Percentiles rank a stretch among this genome's conserved stretches.
These are phyloP conservation scores for Paradendryphiella salina DNA, from an alignment of 2,329 filamentous ascomycete genomes.

Conservation along the genomic window DNA sequence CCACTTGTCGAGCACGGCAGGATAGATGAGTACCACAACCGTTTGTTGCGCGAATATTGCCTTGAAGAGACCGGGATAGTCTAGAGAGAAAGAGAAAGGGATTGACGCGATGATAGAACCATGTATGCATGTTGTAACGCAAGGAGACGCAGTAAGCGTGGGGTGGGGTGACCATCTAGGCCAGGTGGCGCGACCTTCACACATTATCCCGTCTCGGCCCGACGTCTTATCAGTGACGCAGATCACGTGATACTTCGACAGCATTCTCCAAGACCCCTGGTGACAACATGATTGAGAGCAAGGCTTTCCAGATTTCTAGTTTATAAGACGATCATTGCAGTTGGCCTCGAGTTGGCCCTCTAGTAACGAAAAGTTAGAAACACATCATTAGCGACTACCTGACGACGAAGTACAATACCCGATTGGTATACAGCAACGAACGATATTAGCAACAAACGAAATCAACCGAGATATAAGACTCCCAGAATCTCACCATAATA, in stretches of 20 bases:
- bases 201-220: slow-evolving; percentile 8
- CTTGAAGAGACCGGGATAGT: background rate
- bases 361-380: background rate
- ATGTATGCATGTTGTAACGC: background rate
- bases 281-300: slow-evolving; percentile 21
- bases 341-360: background rate
- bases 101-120: too few relatives aligned
- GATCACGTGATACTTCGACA: slow-evolving; percentile 14
- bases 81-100: too few relatives aligned
- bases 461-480: background rate
- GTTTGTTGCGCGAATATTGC: background rate
- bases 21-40: background rate
- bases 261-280: background rate
- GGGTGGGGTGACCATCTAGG: slow-evolving; percentile 25
- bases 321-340: slow-evolving; percentile 3
- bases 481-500: background rate
- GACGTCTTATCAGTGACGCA: slow-evolving; percentile 14
- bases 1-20: background rate
- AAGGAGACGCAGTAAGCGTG: background rate
- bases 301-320: background rate
- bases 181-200: slow-evolving; percentile 31
- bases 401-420: background rate
- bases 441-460: background rate
- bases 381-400: background rate
- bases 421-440: background rate